Evolutionary conservation across 2,329 filamentous ascomycete species (phyloP).

Genomic region (Ceratocystis smalleyi): DNA sequence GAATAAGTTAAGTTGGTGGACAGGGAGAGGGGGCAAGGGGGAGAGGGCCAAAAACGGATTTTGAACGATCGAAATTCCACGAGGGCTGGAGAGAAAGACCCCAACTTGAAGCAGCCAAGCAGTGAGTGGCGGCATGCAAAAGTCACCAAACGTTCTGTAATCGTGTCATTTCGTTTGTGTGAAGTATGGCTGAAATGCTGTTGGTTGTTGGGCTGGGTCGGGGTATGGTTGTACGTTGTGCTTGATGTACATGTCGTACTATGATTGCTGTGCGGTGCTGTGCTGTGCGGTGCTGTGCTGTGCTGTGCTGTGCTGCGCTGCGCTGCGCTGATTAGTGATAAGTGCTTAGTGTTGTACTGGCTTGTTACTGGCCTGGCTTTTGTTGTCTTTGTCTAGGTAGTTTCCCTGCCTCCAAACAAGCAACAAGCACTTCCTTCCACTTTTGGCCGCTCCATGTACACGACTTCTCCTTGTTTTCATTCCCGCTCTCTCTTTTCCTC

Average conservation of each 20-base stretch:
- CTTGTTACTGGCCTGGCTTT: neutral
- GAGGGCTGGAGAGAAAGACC: neutral
- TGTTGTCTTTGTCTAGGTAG: constrained; percentile 2
- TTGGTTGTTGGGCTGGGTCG: neutral
- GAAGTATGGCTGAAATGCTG: neutral
- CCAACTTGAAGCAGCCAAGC: neutral
- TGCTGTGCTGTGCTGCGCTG: too few relatives aligned
- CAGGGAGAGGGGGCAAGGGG: neutral
- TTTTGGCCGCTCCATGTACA: constrained; percentile 3
- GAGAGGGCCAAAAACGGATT: neutral
- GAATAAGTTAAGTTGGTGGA: neutral
- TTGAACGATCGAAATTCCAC: constrained; percentile 2
- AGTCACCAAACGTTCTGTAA: neutral
- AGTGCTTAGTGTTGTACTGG: neutral
- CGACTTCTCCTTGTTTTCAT: constrained; percentile 6
- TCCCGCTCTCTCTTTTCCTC: constrained; percentile 7
- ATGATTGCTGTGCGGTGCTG: neutral
- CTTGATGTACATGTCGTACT: neutral
- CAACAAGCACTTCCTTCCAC: constrained; percentile 1
- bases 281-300: too few relatives aligned
- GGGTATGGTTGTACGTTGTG: neutral
- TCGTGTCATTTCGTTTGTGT: neutral
- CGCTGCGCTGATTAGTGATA: too few relatives aligned
- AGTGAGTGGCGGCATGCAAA: neutral
- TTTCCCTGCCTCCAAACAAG: neutral